phyloP scores from a whole-genome alignment of 192 early-diverging fungal species.

The Coemansia sp. region DNA sequence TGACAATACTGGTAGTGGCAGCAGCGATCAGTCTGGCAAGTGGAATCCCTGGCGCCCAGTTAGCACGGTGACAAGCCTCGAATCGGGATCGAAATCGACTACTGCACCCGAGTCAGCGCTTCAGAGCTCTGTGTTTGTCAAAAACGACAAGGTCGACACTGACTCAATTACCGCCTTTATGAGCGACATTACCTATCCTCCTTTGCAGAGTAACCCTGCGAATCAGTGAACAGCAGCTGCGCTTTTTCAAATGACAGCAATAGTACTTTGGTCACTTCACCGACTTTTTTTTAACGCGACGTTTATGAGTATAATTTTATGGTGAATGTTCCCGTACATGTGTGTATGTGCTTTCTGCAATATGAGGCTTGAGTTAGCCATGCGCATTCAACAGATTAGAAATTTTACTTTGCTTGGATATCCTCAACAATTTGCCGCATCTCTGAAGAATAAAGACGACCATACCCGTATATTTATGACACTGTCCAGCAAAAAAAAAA shows the following conservation, averaged over 20 bases:
- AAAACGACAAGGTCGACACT: slow-evolving; percentile 7
- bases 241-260: not conserved
- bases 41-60: slow-evolving; percentile 51
- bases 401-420: too few species aligned
- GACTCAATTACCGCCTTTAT: slow-evolving; percentile 34
- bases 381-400: too few species aligned
- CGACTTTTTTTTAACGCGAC: not conserved
- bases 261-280: not conserved
- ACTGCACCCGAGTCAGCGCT: slow-evolving; percentile 26
- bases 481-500: too few species aligned
- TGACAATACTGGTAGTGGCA: not conserved
- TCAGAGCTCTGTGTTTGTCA: slow-evolving; percentile 38
- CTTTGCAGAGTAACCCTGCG: slow-evolving; percentile 25
- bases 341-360: too few species aligned
- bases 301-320: slow-evolving; percentile 3
- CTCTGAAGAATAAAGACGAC: too few species aligned
- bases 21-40: slow-evolving; percentile 5
- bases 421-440: too few species aligned
- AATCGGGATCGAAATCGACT: slow-evolving; percentile 1
- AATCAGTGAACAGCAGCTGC: slow-evolving; percentile 5
- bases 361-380: too few species aligned
- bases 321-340: not conserved
- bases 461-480: too few species aligned
- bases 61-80: slow-evolving; percentile 17
- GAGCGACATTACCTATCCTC: slow-evolving; percentile 49